Conservation (phyloP, 768 basidiomycete species). For the Agaricus blazei region DNA sequence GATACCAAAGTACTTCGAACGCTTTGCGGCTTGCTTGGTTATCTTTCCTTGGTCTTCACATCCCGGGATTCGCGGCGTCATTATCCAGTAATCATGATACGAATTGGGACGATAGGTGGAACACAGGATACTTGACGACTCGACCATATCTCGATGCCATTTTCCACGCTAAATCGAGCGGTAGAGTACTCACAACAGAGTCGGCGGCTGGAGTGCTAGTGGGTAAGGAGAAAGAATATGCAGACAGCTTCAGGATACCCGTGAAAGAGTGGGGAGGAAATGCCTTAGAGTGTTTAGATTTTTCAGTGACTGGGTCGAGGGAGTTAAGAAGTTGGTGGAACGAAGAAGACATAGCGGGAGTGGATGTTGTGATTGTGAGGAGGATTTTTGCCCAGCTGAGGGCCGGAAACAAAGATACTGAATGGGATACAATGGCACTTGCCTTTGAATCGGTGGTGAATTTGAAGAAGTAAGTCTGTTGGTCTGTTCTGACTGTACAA, state of each 20-base stretch:
- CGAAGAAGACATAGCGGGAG: conserved; percentile 41
- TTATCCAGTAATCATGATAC: conserved; percentile 24
- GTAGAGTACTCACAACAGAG: conserved; percentile 42
- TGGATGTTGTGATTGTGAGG: conserved; percentile 48
- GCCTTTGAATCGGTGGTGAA: conserved; percentile 62
- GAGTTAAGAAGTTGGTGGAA: conserved; percentile 32
- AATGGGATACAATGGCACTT: conserved; percentile 63
- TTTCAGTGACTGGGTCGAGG: conserved; percentile 19
- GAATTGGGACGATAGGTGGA: conserved; percentile 71
- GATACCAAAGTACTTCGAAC: conserved; percentile 38
- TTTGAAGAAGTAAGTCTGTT: conserved; percentile 45
- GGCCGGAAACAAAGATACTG: conserved; percentile 40
- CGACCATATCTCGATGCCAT: conserved; percentile 41
- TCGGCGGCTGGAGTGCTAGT: conserved; percentile 62
- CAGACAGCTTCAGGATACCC: conserved; percentile 53
- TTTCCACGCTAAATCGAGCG: conserved; percentile 38
- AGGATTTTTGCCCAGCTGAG: conserved; percentile 56
- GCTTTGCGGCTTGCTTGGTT: conserved; percentile 68
- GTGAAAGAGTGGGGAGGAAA: conserved; percentile 61
- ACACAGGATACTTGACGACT: conserved; percentile 39
- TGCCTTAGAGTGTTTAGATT: conserved; percentile 52
- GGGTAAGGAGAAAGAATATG: conserved; percentile 60
- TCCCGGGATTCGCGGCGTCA: conserved; percentile 57
- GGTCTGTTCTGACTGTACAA: not conserved
- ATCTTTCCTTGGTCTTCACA: conserved; percentile 61